Conservation (phyloP, 2,329 filamentous ascomycete species). For the Colletotrichum sp. region DNA sequence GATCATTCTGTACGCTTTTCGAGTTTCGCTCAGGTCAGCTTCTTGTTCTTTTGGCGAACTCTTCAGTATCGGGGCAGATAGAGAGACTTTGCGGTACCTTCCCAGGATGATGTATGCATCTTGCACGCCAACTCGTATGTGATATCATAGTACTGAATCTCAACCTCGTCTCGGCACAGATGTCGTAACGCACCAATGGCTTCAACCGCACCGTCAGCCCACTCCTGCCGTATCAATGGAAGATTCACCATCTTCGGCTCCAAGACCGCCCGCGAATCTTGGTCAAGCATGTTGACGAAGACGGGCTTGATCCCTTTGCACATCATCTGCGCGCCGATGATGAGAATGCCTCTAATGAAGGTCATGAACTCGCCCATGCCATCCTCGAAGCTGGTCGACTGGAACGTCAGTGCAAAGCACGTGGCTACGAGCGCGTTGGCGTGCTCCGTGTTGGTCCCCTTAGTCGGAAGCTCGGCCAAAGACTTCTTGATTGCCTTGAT, state of each 20-base stretch:
- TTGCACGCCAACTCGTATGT: slow-evolving; percentile 54
- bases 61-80: slow-evolving; percentile 21
- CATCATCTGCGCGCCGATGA: slow-evolving; percentile 60
- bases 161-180: slow-evolving; percentile 48
- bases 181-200: slow-evolving; percentile 46
- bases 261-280: slow-evolving; percentile 45
- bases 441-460: slow-evolving; percentile 51
- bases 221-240: slow-evolving; percentile 48
- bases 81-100: slow-evolving; percentile 39
- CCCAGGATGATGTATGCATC: slow-evolving; percentile 57
- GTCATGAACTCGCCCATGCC: slow-evolving; percentile 66
- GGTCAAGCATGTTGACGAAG: slow-evolving; percentile 51
- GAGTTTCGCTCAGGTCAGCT: neutral
- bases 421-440: slow-evolving; percentile 65
- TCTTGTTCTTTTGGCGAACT: neutral
- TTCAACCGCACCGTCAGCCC: slow-evolving; percentile 51
- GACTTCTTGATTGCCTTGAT: slow-evolving; percentile 66
- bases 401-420: slow-evolving; percentile 64
- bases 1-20: slow-evolving; percentile 54
- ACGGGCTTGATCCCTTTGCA: slow-evolving; percentile 52
- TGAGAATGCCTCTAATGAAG: slow-evolving; percentile 61
- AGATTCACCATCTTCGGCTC: slow-evolving; percentile 49
- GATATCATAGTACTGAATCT: slow-evolving; percentile 50
- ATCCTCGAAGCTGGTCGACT: slow-evolving; percentile 62
- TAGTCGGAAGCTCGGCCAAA: slow-evolving; percentile 45